These are phyloP conservation scores for Kingdonia uniflora DNA, from an alignment of 164 flowering plant genomes.

Conservation along the genomic window DNA sequence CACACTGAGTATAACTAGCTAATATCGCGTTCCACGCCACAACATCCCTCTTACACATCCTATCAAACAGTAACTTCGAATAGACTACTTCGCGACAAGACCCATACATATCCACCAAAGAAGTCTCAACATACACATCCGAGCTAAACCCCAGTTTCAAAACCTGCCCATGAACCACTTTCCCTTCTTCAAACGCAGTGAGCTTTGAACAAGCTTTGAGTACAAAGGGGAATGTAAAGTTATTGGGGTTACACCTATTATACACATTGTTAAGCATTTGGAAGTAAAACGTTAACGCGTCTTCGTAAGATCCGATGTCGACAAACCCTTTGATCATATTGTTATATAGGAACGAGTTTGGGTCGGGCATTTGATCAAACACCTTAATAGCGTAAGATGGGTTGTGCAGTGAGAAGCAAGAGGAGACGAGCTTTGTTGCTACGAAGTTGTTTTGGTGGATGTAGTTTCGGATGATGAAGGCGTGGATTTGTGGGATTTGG, in stretches of 20 bases:
- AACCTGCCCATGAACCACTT: slow-evolving; percentile 17
- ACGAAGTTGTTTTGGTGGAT: too few relatives aligned
- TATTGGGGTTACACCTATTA: slow-evolving; percentile 5
- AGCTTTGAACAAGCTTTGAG: slow-evolving; percentile 23
- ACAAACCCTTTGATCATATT: too few relatives aligned
- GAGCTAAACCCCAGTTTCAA: slow-evolving; percentile 22
- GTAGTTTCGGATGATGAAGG: too few relatives aligned
- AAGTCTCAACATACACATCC: slow-evolving; percentile 23
- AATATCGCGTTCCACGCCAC: slow-evolving; percentile 30
- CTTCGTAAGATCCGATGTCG: too few relatives aligned
- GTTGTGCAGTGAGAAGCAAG: too few relatives aligned
- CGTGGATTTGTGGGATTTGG: too few relatives aligned
- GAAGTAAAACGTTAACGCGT: too few relatives aligned
- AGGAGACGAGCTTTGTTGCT: too few relatives aligned
- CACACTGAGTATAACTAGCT: slow-evolving; percentile 15
- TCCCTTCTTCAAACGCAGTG: slow-evolving; percentile 10
- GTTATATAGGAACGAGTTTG: too few relatives aligned
- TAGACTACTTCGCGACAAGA: slow-evolving; percentile 12
- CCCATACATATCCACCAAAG: slow-evolving; percentile 20
- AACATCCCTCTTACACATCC: slow-evolving; percentile 17
- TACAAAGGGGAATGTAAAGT: slow-evolving; percentile 27
- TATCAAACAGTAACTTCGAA: slow-evolving; percentile 20
- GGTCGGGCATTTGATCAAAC: too few relatives aligned
- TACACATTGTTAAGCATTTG: too few relatives aligned
- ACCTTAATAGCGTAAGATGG: too few relatives aligned